These are phyloP conservation scores for Pseudocercospora eumusae DNA, from an alignment of 2,329 filamentous ascomycete genomes.

Conservation along the genomic window DNA sequence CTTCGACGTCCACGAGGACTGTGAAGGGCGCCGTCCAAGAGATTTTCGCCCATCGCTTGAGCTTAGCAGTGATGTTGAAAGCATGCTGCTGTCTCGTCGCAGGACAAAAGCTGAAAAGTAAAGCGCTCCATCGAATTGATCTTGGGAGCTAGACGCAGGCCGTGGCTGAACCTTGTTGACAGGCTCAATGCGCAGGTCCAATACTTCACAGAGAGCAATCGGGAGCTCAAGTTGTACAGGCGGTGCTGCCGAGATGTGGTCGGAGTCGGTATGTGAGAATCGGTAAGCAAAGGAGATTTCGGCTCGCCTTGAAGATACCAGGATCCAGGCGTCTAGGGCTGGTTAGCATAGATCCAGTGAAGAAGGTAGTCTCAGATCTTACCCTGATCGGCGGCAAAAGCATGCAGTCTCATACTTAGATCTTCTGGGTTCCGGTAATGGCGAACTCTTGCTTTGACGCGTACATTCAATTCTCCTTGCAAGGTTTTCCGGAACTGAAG, in stretches of 20 bases:
- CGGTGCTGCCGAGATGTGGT: not conserved
- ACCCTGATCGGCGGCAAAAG: constrained; percentile 40
- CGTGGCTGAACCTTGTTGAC: not conserved
- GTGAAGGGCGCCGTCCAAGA: not conserved
- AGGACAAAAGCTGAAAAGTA: not conserved
- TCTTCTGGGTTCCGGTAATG: constrained; percentile 60
- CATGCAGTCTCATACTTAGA: constrained; percentile 48
- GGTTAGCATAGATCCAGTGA: constrained; percentile 4
- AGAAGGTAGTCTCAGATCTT: constrained; percentile 13
- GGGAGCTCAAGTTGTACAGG: constrained; percentile 3
- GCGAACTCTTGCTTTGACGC: constrained; percentile 45
- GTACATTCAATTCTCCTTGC: constrained; percentile 29
- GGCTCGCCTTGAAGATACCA: constrained; percentile 17
- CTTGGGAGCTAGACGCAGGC: not conserved
- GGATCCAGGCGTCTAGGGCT: not conserved
- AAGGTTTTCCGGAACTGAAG: constrained; percentile 32
- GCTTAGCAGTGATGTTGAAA: not conserved
- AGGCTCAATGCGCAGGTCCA: not conserved
- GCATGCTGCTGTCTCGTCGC: not conserved
- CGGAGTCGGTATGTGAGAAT: not conserved
- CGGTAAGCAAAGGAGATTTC: not conserved
- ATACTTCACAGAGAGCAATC: not conserved
- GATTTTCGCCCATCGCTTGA: not conserved
- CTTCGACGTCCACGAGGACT: not conserved
- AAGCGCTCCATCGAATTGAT: not conserved